These are phyloP conservation scores for Dichomitus squalens DNA, from an alignment of 1,284 basidiomycete species.

Conservation along the genomic window DNA sequence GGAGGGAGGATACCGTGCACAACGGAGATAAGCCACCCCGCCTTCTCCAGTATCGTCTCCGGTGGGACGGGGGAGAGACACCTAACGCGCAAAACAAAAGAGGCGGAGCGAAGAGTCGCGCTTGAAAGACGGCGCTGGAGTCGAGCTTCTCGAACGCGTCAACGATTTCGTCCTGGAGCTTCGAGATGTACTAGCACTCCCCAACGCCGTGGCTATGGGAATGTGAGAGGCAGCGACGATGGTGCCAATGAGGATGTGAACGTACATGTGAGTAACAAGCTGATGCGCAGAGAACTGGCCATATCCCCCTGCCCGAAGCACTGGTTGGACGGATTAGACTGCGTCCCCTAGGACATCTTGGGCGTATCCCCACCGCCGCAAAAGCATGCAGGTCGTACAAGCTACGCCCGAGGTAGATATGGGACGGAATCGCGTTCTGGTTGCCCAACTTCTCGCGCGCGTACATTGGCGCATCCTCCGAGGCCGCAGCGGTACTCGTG, in stretches of 20 bases:
- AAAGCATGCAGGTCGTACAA: slow-evolving; percentile 79
- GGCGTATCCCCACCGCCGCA: slow-evolving; percentile 79
- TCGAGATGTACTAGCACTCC: slow-evolving; percentile 76
- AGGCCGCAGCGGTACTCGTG: slow-evolving; percentile 31
- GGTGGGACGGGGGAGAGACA: slow-evolving; percentile 45
- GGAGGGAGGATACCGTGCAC: slow-evolving; percentile 91
- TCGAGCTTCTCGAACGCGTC: slow-evolving; percentile 81
- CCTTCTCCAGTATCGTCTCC: slow-evolving; percentile 85
- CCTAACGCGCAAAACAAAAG: slow-evolving; percentile 88
- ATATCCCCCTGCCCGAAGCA: slow-evolving; percentile 97
- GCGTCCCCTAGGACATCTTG: slow-evolving; percentile 88
- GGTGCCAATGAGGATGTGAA: too few species aligned
- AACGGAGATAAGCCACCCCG: slow-evolving; percentile 93
- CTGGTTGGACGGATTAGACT: slow-evolving; percentile 92
- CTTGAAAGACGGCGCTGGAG: slow-evolving; percentile 72
- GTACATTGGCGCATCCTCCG: slow-evolving; percentile 72
- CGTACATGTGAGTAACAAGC: too few species aligned
- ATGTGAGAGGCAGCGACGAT: slow-evolving; percentile 28
- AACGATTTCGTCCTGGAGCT: slow-evolving; percentile 86
- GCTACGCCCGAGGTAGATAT: slow-evolving; percentile 96
- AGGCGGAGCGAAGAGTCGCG: slow-evolving; percentile 87
- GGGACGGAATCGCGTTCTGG: slow-evolving; percentile 96
- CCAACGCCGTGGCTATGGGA: slow-evolving; percentile 83
- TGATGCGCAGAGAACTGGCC: too few species aligned
- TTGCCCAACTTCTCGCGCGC: slow-evolving; percentile 90